A percentile compares a stretch with the other conserved stretches of the same genome.
Evolutionary conservation across 306 rosid genomes (phyloP).

Genomic region (Vicia faba): DNA sequence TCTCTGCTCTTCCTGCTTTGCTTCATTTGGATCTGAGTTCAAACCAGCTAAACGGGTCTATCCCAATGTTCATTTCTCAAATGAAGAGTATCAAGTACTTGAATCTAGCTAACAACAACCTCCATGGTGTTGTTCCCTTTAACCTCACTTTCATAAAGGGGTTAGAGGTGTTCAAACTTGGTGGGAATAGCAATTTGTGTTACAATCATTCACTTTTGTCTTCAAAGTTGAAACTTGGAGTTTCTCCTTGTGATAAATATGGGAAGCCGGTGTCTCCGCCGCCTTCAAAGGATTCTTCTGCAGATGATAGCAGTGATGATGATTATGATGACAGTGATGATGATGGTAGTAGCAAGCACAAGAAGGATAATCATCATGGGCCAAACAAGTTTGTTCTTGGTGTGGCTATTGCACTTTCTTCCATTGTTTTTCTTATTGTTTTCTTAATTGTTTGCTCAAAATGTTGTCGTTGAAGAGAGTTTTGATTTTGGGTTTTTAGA

Average conservation of each 20-base stretch:
- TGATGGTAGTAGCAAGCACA: conserved; percentile 39
- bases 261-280: conserved; percentile 88
- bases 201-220: conserved; percentile 73
- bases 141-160: conserved; percentile 56
- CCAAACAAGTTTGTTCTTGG: conserved; percentile 95
- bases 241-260: conserved; percentile 82
- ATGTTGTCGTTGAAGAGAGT: conserved; percentile 65
- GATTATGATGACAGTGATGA: conserved; percentile 56
- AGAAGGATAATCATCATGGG: conserved; percentile 69
- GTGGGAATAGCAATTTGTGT: conserved; percentile 71
- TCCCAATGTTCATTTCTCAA: conserved; percentile 73
- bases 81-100: conserved; percentile 70
- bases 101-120: conserved; percentile 78
- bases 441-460: conserved; percentile 71
- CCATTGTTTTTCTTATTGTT: conserved; percentile 85
- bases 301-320: conserved; percentile 50
- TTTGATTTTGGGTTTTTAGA: conserved; percentile 40
- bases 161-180: conserved; percentile 59
- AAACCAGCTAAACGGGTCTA: conserved; percentile 80
- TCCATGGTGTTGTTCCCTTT: conserved; percentile 81
- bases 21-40: conserved; percentile 90
- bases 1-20: conserved; percentile 66
- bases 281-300: conserved; percentile 56
- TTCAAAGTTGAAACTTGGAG: conserved; percentile 87
- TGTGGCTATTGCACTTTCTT: conserved; percentile 88